These are phyloP conservation scores for Erysimum pusillum DNA, from an alignment of 441 rosid genomes.

Conservation along the genomic window DNA sequence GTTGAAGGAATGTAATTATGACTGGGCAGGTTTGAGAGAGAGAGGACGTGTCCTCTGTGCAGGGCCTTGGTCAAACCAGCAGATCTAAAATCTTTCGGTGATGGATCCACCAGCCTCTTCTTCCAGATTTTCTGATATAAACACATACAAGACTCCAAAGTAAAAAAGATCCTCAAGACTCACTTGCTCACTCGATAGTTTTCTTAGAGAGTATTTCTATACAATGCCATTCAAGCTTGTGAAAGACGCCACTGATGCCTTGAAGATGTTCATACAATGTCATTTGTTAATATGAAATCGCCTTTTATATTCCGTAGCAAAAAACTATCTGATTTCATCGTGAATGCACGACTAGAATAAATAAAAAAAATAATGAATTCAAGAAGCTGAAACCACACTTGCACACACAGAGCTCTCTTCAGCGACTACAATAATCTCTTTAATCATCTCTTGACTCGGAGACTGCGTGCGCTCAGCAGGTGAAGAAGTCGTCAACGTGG, in stretches of 20 bases:
- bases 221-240: constrained; percentile 40
- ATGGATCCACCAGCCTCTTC: constrained; percentile 69
- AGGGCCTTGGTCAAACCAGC: constrained; percentile 70
- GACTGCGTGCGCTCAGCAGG: constrained; percentile 45
- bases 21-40: constrained; percentile 75
- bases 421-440: constrained; percentile 47
- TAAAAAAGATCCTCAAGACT: constrained; percentile 27
- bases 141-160: constrained; percentile 37
- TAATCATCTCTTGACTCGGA: constrained; percentile 32
- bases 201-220: constrained; percentile 41
- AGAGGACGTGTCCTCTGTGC: constrained; percentile 76
- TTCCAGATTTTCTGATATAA: constrained; percentile 62
- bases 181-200: constrained; percentile 22
- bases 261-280: constrained; percentile 40
- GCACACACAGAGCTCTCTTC: constrained; percentile 1
- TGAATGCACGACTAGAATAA: background rate
- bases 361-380: constrained; percentile 18
- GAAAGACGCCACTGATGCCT: constrained; percentile 43
- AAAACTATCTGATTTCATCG: background rate
- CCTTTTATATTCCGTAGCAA: constrained; percentile 20
- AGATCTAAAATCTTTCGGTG: constrained; percentile 63
- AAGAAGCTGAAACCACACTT: constrained; percentile 11
- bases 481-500: constrained; percentile 57
- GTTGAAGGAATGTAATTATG: constrained; percentile 35
- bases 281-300: constrained; percentile 47